These are phyloP conservation scores for Hypomyces perniciosus DNA, from an alignment of 2,329 filamentous ascomycete genomes.

Conservation along the genomic window DNA sequence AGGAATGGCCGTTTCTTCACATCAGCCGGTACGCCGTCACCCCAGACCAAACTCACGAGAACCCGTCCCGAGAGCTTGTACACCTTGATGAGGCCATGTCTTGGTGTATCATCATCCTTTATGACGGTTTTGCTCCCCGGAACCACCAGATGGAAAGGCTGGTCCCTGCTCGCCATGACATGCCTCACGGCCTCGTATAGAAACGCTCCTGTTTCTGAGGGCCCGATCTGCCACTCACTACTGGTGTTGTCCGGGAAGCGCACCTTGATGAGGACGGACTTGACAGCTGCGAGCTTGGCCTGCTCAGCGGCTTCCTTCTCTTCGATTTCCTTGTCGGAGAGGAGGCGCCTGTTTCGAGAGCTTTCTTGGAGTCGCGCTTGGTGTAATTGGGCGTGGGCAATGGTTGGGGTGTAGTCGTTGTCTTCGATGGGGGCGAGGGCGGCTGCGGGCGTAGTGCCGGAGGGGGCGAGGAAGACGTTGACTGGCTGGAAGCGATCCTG, in stretches of 20 bases:
- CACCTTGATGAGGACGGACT: constrained; percentile 67
- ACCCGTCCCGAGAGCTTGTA: constrained; percentile 66
- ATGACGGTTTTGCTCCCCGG: constrained; percentile 48
- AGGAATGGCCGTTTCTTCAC: constrained; percentile 54
- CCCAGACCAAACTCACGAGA: constrained; percentile 72
- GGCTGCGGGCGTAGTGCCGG: constrained; percentile 67
- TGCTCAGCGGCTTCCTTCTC: constrained; percentile 61
- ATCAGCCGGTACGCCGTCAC: constrained; percentile 51
- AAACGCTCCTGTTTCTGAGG: constrained; percentile 60
- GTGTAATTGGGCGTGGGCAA: constrained; percentile 69
- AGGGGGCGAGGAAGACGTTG: constrained; percentile 72
- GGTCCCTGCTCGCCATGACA: constrained; percentile 58
- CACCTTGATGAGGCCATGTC: constrained; percentile 60
- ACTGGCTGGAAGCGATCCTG: constrained; percentile 45
- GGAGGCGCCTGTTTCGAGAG: constrained; percentile 68
- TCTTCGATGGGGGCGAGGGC: constrained; percentile 63
- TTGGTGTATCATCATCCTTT: constrained; percentile 39
- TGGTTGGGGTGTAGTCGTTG: constrained; percentile 68
- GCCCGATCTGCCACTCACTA: constrained; percentile 65
- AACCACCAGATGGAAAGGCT: constrained; percentile 68
- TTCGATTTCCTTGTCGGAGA: constrained; percentile 75
- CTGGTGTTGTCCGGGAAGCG: constrained; percentile 83
- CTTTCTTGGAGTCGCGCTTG: constrained; percentile 59
- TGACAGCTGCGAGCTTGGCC: constrained; percentile 59
- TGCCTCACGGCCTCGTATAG: constrained; percentile 70